Evolutionary conservation across 2,329 filamentous ascomycete genomes (phyloP).

Genomic region (Trichoderma simmonsii): DNA sequence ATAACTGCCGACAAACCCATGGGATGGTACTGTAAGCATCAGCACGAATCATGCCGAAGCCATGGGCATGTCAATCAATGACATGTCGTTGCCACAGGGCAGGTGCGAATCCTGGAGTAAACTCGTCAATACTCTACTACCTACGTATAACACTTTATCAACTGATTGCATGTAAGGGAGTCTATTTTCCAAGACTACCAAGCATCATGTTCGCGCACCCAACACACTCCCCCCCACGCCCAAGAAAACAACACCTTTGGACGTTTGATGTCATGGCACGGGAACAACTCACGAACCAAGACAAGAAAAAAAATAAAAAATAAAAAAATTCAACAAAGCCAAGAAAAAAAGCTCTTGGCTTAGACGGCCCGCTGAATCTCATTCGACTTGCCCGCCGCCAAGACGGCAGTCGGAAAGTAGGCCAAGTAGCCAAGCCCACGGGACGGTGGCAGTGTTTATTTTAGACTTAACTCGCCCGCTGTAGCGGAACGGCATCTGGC

Average conservation of each 20-base stretch:
- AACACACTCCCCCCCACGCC: background rate
- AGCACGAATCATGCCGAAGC: background rate
- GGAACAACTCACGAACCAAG: background rate
- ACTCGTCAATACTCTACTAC: background rate
- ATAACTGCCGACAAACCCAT: background rate
- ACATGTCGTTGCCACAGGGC: background rate
- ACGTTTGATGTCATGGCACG: background rate
- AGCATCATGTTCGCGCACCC: background rate
- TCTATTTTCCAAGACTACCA: background rate
- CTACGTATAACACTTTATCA: too few relatives aligned
- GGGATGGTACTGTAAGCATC: background rate
- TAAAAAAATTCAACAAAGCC: background rate
- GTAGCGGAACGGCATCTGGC: background rate
- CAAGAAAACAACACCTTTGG: background rate
- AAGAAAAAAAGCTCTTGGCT: background rate
- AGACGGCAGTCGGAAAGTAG: constrained; percentile 17
- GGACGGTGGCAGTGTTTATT: constrained; percentile 19
- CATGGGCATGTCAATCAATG: background rate
- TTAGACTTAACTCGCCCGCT: constrained; percentile 8
- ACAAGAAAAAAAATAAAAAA: background rate
- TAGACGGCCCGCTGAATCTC: background rate
- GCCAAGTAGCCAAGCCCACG: constrained; percentile 12
- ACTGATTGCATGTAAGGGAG: background rate
- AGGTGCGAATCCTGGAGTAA: background rate
- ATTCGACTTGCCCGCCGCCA: background rate